Evolutionary conservation across 768 basidiomycete species (phyloP), one percentile per base, ranked within the genome.

Genomic region (Pholiota microspora): DNA sequence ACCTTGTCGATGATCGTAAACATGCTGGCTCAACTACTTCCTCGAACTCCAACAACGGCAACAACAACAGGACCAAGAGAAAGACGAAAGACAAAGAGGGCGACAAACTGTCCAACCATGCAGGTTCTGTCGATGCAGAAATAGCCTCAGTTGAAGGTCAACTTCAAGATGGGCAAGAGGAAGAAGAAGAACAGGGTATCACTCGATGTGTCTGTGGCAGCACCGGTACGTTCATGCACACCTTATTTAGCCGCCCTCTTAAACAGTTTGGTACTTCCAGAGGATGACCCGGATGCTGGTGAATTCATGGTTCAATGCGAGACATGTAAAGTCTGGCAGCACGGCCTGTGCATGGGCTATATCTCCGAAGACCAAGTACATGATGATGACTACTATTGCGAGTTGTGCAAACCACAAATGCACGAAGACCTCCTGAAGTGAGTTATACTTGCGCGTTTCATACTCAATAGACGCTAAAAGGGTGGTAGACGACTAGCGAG

Each of bases 251-350:
- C 55, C 34, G 18, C 38, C 54, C 54, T 36, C 64, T 68, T 60
- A 73, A 57, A 55, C 54, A 55, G 50, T 58, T 53, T 58, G 66
- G 72, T n/a, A n/a, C n/a, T n/a, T n/a, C n/a, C 71, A 77, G 88
- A 89, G 69, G 85, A 86, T 63, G 86, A 88, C 65, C 82, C 83
- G 49, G 86, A 88, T 67, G 92, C 90, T 49, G 92, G 93, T 45
- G 94, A 93, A 69, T 92, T 96, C 74, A 97, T 98, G 92, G 93
- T 98, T 48, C 90, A 94, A 69, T 99, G 96, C 73, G 96, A 98
- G 73, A 86, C 79, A 40, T 99, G 96, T 77, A 91, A 94, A 65
- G 92, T 92, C 52, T 99, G 96, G 96, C 96, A 99, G 72, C 96
- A 99, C 68, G 94, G 94, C 2, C 79, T 86, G 8, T 99, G 97